These are phyloP conservation scores for Fusarium sp. DNA, from an alignment of 2,329 filamentous ascomycete species.

Conservation along the genomic window DNA sequence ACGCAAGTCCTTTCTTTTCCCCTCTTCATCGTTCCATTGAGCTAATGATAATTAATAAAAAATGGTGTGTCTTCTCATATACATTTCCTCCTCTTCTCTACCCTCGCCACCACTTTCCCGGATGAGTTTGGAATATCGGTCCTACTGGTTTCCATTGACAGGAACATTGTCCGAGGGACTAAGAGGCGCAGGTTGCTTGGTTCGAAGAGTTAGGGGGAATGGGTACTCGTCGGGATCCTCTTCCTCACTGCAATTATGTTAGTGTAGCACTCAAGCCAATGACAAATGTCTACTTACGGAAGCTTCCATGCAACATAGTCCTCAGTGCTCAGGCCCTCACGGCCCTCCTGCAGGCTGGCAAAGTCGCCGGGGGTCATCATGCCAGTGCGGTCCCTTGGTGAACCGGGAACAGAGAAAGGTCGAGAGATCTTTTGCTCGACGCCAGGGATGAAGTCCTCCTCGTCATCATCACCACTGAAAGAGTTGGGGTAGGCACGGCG, in stretches of 20 bases:
- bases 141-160: slow-evolving; percentile 42
- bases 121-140: slow-evolving; percentile 1
- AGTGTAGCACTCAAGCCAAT: slow-evolving; percentile 10
- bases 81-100: slow-evolving; percentile 20
- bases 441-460: slow-evolving; percentile 90
- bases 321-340: slow-evolving; percentile 92
- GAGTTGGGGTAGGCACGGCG: slow-evolving; percentile 90
- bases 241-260: slow-evolving; percentile 73
- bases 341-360: slow-evolving; percentile 93
- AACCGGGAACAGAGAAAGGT: slow-evolving; percentile 93
- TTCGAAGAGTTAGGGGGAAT: slow-evolving; percentile 68
- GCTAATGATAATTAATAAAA: slow-evolving; percentile 33
- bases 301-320: slow-evolving; percentile 99
- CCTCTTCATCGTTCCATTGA: slow-evolving; percentile 10
- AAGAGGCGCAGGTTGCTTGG: slow-evolving; percentile 56
- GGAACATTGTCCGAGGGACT: slow-evolving; percentile 42
- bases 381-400: slow-evolving; percentile 87
- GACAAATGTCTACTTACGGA: slow-evolving; percentile 74
- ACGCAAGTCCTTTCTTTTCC: not conserved
- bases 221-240: slow-evolving; percentile 85
- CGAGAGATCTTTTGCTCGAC: slow-evolving; percentile 95
- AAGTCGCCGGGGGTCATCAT: slow-evolving; percentile 99
- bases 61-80: slow-evolving; percentile 20
- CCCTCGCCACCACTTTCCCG: not conserved
- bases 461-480: slow-evolving; percentile 83